phyloP scores from a whole-genome alignment of 352 stramenopile genomes.

The Globisporangium cystogenes region DNA sequence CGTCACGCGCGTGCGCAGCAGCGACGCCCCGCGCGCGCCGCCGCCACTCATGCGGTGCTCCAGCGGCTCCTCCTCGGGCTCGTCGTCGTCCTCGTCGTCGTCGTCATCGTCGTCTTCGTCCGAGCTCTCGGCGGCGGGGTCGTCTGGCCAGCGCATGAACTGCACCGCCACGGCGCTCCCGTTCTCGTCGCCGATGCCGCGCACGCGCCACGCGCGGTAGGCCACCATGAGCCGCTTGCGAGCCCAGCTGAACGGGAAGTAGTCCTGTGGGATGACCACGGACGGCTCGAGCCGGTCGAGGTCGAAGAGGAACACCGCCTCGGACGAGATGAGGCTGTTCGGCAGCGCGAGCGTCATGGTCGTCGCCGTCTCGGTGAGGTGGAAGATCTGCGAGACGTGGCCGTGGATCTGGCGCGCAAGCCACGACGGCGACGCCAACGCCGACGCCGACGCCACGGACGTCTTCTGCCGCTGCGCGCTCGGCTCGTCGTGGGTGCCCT shows the following conservation, averaged over 20 bases:
- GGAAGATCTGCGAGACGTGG: conserved; percentile 44
- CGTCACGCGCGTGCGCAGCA: conserved; percentile 52
- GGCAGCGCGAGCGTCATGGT: conserved; percentile 52
- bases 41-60: conserved; percentile 16
- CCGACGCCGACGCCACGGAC: conserved; percentile 14
- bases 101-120: conserved; percentile 12
- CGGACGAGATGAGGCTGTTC: conserved; percentile 51
- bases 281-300: conserved; percentile 38
- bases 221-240: conserved; percentile 46
- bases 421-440: conserved; percentile 33
- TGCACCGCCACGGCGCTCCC: conserved; percentile 43
- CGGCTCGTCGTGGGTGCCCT: conserved; percentile 34
- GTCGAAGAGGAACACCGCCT: conserved; percentile 43
- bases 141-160: conserved; percentile 65
- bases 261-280: conserved; percentile 38
- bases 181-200: conserved; percentile 39
- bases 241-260: conserved; percentile 52
- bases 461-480: conserved; percentile 21
- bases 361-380: conserved; percentile 53
- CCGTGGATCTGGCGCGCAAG: conserved; percentile 45
- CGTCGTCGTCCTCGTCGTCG: conserved; percentile 35
- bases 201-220: conserved; percentile 61
- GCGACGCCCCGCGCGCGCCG: no score
- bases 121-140: conserved; percentile 2
- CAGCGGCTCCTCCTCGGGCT: conserved; percentile 43